phyloP scores from a whole-genome alignment of 2,329 filamentous ascomycete species.

The Diaporthe helianthi region DNA sequence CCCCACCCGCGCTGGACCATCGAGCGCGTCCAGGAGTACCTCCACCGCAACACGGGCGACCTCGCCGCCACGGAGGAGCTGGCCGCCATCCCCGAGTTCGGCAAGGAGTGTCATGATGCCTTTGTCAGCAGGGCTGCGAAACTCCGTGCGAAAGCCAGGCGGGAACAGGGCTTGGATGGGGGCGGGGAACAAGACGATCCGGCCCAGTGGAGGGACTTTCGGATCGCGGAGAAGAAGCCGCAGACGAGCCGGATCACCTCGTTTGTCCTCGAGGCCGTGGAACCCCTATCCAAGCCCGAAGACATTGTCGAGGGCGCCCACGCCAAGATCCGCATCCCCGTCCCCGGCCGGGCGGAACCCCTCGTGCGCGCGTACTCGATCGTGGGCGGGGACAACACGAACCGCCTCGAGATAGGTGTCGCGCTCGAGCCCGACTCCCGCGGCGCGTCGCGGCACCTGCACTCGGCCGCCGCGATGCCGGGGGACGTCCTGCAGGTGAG shows the following conservation, averaged over 20 bases:
- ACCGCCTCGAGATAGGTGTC: slow-evolving; percentile 64
- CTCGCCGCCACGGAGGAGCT: slow-evolving; percentile 60
- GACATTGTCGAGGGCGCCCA: slow-evolving; percentile 56
- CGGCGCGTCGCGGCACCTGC: slow-evolving; percentile 68
- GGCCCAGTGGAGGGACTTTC: slow-evolving; percentile 52
- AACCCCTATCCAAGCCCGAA: slow-evolving; percentile 44
- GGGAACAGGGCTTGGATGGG: slow-evolving; percentile 34
- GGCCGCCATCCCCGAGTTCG: slow-evolving; percentile 57
- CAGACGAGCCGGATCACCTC: slow-evolving; percentile 60
- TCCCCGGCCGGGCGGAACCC: slow-evolving; percentile 50
- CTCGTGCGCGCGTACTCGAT: slow-evolving; percentile 68
- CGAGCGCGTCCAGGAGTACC: slow-evolving; percentile 66
- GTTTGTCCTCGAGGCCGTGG: slow-evolving; percentile 58
- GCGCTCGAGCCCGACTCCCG: slow-evolving; percentile 61
- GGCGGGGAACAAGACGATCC: slow-evolving; percentile 39
- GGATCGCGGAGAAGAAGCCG: slow-evolving; percentile 55
- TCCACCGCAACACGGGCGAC: slow-evolving; percentile 62
- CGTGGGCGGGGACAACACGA: slow-evolving; percentile 55
- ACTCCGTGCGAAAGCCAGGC: slow-evolving; percentile 41
- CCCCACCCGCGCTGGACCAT: slow-evolving; percentile 67
- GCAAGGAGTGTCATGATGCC: slow-evolving; percentile 53
- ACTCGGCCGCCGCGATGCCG: slow-evolving; percentile 52
- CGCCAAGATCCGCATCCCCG: slow-evolving; percentile 58
- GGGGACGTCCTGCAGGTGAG: slow-evolving; percentile 60
- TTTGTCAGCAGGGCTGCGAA: slow-evolving; percentile 62